Conservation (phyloP, 139 green algal genomes). For the Chlorokybus atmophyticus region DNA sequence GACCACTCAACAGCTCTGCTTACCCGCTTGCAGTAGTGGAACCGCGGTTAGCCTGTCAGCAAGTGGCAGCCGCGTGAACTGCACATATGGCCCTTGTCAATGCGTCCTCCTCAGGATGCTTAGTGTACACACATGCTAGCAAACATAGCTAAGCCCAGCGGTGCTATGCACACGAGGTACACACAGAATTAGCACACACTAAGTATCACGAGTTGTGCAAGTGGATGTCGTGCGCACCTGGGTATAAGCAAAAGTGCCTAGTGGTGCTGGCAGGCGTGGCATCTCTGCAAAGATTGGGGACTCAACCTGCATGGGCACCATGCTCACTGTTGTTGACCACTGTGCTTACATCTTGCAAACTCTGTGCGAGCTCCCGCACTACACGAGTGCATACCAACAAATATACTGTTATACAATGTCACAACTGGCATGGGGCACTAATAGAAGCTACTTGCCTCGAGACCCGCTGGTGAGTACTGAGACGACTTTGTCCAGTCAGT, state of each 20-base stretch:
- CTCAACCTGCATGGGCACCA: constrained; percentile 13
- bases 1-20: too few species aligned
- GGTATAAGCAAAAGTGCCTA: constrained; percentile 26
- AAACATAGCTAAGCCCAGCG: not conserved
- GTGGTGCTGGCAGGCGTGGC: constrained; percentile 16
- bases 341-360: not conserved
- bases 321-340: too few species aligned
- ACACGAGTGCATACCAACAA: constrained; percentile 1
- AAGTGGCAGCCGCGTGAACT: constrained; percentile 26
- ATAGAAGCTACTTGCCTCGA: constrained; percentile 7
- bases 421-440: not conserved
- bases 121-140: not conserved
- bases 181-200: too few species aligned
- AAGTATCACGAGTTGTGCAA: too few species aligned
- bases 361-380: not conserved
- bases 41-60: constrained; percentile 25
- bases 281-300: constrained; percentile 31
- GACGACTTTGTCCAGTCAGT: constrained; percentile 20
- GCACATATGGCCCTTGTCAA: not conserved
- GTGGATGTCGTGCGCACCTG: constrained; percentile 7
- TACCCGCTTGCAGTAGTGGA: constrained; percentile 17
- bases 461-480: constrained; percentile 4
- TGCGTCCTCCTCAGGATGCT: not conserved
- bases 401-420: not conserved
- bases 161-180: too few species aligned